Evolutionary conservation across 164 flowering plant genomes (phyloP).

Genomic region (Sextonia rubra): DNA sequence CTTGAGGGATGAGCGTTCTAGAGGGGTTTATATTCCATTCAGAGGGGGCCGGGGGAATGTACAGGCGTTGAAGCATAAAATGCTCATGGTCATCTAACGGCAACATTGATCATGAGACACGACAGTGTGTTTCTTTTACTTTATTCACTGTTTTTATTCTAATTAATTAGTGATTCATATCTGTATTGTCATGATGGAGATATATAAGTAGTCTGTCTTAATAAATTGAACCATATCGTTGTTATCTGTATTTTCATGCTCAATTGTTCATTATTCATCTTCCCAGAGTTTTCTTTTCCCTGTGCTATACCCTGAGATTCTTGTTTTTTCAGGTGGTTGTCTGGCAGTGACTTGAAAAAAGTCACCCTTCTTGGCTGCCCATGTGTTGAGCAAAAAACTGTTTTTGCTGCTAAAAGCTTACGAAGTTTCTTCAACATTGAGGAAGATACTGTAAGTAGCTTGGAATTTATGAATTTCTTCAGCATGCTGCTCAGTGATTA

Average conservation of each 20-base stretch:
- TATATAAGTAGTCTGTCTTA: too few relatives aligned
- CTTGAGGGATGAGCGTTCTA: neutral
- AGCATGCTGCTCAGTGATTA: neutral
- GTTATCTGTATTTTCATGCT: neutral
- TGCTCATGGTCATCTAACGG: neutral
- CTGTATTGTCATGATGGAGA: neutral
- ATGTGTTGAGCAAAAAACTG: conserved; percentile 34
- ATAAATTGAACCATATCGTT: neutral
- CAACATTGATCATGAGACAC: too few relatives aligned
- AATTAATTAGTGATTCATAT: neutral
- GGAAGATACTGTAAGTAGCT: conserved; percentile 33
- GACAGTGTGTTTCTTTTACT: neutral
- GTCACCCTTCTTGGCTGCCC: conserved; percentile 85
- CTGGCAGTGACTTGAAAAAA: conserved; percentile 59
- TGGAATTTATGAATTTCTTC: neutral
- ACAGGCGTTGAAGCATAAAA: neutral
- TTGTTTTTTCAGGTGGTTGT: conserved; percentile 54
- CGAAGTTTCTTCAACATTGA: conserved; percentile 52
- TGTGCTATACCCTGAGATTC: neutral
- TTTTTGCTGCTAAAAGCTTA: conserved; percentile 68
- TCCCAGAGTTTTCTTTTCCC: neutral
- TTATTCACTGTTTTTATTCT: neutral
- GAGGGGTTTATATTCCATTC: neutral
- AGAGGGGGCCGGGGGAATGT: neutral
- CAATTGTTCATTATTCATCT: neutral